phyloP scores from a whole-genome alignment of 371 early-diverging fungal genomes.

The Haplosporangium sp. region DNA sequence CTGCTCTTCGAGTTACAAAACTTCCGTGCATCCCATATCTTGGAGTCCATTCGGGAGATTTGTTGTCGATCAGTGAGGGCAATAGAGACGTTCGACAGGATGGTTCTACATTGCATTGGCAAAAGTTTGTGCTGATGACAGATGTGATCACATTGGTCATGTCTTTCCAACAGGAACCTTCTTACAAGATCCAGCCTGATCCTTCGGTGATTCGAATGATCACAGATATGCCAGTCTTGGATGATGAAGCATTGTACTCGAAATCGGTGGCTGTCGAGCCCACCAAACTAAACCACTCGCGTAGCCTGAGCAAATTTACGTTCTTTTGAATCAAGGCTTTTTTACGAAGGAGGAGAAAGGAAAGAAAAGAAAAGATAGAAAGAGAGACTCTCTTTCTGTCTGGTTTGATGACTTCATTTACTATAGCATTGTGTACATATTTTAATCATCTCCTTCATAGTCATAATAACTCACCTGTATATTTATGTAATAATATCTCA shows the following conservation, averaged over 20 bases:
- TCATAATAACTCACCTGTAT: too few species aligned
- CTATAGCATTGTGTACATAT: too few species aligned
- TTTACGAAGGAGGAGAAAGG: too few species aligned
- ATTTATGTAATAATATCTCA: too few species aligned
- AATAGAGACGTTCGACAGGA: slow-evolving; percentile 69
- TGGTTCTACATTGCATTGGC: slow-evolving; percentile 69
- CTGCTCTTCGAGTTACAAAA: slow-evolving; percentile 64
- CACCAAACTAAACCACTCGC: slow-evolving; percentile 41
- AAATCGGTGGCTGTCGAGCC: slow-evolving; percentile 59
- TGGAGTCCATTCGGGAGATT: slow-evolving; percentile 69
- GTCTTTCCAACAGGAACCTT: slow-evolving; percentile 57
- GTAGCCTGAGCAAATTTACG: slow-evolving; percentile 50
- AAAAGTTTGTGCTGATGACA: slow-evolving; percentile 70
- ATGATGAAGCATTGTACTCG: slow-evolving; percentile 63
- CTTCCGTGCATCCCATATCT: slow-evolving; percentile 41
- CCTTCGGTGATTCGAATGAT: slow-evolving; percentile 57
- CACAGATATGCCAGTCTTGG: slow-evolving; percentile 60
- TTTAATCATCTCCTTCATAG: too few species aligned
- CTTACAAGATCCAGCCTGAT: slow-evolving; percentile 57
- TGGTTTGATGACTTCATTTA: too few species aligned
- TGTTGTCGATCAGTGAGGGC: slow-evolving; percentile 69
- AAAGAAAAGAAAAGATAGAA: too few species aligned
- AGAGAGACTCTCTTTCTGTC: too few species aligned
- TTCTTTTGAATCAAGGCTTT: slow-evolving; percentile 23
- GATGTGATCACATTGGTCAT: slow-evolving; percentile 65